Conservation (phyloP, 2,329 filamentous ascomycete species). For the Epichloe baconii region DNA sequence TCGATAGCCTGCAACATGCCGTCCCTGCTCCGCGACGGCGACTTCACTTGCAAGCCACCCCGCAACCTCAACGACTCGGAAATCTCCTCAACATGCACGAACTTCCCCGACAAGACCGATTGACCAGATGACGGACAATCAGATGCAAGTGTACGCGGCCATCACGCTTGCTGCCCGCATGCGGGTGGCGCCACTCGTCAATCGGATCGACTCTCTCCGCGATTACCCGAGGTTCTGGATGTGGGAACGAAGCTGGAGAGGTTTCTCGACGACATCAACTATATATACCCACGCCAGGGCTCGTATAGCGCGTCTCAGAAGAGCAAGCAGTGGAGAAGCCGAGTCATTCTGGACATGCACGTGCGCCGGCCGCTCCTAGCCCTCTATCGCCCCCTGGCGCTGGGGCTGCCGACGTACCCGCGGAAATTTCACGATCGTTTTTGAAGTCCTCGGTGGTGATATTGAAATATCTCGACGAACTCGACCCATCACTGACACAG, state of each 20-base stretch:
- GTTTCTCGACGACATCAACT: slow-evolving; percentile 41
- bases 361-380: slow-evolving; percentile 37
- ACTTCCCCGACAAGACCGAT: slow-evolving; percentile 36
- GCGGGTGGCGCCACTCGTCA: slow-evolving; percentile 35
- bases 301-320: slow-evolving; percentile 28
- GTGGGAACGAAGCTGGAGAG: slow-evolving; percentile 39
- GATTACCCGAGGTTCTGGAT: slow-evolving; percentile 41
- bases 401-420: slow-evolving; percentile 35
- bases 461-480: slow-evolving; percentile 40
- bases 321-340: slow-evolving; percentile 37
- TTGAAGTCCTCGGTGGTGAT: slow-evolving; percentile 41
- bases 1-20: slow-evolving; percentile 40
- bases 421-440: slow-evolving; percentile 38
- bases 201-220: slow-evolving; percentile 36
- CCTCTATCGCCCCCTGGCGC: slow-evolving; percentile 41
- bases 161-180: slow-evolving; percentile 36
- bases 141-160: slow-evolving; percentile 40
- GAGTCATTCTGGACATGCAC: slow-evolving; percentile 40
- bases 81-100: slow-evolving; percentile 33
- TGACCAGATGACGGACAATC: slow-evolving; percentile 38
- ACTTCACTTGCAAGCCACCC: slow-evolving; percentile 40
- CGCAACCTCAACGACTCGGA: slow-evolving; percentile 41
- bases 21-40: slow-evolving; percentile 35
- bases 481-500: slow-evolving; percentile 33
- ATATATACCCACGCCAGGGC: slow-evolving; percentile 34